Percentiles rank a stretch among this genome's conserved stretches.
Evolutionary conservation across 441 rosid species (phyloP).

Genomic region (Lagerstroemia fauriei): DNA sequence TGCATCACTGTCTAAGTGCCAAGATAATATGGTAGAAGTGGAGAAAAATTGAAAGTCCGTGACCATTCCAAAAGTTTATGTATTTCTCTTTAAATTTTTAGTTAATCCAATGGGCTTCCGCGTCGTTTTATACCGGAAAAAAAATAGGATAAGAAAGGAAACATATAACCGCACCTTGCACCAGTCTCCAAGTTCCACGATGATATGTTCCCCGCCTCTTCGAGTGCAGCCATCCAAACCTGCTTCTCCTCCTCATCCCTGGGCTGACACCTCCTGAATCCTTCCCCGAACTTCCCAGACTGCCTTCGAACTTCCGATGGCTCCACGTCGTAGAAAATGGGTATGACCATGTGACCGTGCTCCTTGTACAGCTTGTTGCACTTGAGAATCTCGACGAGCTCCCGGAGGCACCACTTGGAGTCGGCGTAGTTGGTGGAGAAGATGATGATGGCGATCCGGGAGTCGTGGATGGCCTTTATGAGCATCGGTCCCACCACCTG

Average conservation of each 20-base stretch:
- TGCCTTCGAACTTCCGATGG: background rate
- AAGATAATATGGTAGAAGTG: too few species aligned
- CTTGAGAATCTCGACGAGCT: slow-evolving; percentile 16
- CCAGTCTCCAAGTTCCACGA: slow-evolving; percentile 12
- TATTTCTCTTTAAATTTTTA: too few species aligned
- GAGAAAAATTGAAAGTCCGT: too few species aligned
- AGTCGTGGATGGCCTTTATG: background rate
- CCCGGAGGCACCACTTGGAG: slow-evolving; percentile 17
- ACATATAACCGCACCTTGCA: background rate
- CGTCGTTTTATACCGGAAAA: too few species aligned
- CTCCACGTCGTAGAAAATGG: slow-evolving; percentile 18
- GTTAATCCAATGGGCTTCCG: too few species aligned
- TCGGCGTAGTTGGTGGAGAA: slow-evolving; percentile 14
- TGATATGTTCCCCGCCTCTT: slow-evolving; percentile 14
- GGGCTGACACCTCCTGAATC: background rate
- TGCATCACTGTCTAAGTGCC: too few species aligned
- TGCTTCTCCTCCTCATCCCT: background rate
- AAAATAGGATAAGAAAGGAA: background rate
- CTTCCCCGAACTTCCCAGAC: slow-evolving; percentile 10
- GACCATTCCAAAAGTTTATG: too few species aligned
- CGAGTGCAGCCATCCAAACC: slow-evolving; percentile 2
- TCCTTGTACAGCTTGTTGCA: background rate
- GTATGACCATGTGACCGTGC: slow-evolving; percentile 18
- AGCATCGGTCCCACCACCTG: background rate
- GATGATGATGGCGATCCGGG: slow-evolving; percentile 9